Percentiles rank a stretch among this genome's conserved stretches.
These are phyloP conservation scores for Trichoderma koningii DNA, from an alignment of 2,329 filamentous ascomycete species.

Conservation along the genomic window DNA sequence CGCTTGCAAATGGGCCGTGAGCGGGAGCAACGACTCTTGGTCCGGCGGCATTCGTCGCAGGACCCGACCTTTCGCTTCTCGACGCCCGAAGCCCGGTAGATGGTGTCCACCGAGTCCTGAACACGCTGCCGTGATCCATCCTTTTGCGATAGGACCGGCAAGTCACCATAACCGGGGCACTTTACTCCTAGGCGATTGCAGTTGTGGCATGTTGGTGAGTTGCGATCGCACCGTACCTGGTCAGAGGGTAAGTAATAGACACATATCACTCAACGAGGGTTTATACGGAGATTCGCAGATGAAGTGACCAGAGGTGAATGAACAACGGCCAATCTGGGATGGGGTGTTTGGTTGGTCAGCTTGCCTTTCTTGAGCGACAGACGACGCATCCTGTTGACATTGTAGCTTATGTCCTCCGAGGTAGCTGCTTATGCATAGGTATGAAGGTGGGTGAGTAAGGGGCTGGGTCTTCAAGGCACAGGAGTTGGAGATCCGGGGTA, in stretches of 20 bases:
- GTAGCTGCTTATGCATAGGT: constrained; percentile 1
- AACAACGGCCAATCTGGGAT: too few species aligned
- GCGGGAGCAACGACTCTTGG: constrained; percentile 22
- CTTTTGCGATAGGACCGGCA: constrained; percentile 2
- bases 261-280: not conserved
- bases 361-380: constrained; percentile 22
- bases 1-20: constrained; percentile 13
- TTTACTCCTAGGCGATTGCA: constrained; percentile 21
- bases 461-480: constrained; percentile 10
- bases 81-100: constrained; percentile 17
- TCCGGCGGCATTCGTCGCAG: constrained; percentile 15
- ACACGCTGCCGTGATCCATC: constrained; percentile 16
- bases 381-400: constrained; percentile 24
- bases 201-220: constrained; percentile 17
- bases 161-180: constrained; percentile 20
- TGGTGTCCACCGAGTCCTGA: constrained; percentile 18
- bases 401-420: not conserved
- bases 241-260: constrained; percentile 3
- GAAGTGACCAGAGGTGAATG: not conserved
- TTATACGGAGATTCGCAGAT: not conserved
- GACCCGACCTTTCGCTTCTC: constrained; percentile 22
- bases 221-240: constrained; percentile 25
- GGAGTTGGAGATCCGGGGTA: constrained; percentile 25
- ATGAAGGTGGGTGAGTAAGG: constrained; percentile 22
- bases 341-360: not conserved